phyloP scores from a whole-genome alignment of 441 rosid species.

The Gossypium davidsonii region DNA sequence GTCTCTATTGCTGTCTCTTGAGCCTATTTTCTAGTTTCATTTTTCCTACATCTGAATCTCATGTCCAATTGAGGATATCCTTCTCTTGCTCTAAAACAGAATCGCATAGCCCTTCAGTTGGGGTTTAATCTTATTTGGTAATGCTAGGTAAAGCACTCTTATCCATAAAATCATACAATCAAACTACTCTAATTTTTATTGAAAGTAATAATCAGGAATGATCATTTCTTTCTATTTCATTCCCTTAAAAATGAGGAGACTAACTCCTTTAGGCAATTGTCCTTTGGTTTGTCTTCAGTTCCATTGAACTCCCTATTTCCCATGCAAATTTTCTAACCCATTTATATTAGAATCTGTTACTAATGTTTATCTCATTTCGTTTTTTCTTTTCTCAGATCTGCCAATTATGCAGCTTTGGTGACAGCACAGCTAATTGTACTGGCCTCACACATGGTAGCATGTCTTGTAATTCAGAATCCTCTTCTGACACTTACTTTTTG shows the following conservation, averaged over 20 bases:
- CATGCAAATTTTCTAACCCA: background rate
- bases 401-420: conserved; percentile 82
- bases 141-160: background rate
- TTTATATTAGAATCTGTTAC: background rate
- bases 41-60: background rate
- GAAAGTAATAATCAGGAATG: background rate
- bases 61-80: background rate
- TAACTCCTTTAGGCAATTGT: background rate
- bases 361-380: conserved; percentile 16
- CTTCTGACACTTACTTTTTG: background rate
- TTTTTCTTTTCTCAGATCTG: conserved; percentile 46
- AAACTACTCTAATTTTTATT: background rate
- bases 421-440: conserved; percentile 75
- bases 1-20: background rate
- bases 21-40: background rate
- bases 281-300: background rate
- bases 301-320: background rate
- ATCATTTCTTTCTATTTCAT: background rate
- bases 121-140: background rate
- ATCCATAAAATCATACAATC: background rate
- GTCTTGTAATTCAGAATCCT: conserved; percentile 9
- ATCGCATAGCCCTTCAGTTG: background rate
- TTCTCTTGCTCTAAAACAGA: background rate
- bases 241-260: background rate
- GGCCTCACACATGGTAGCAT: conserved; percentile 89